Percentiles rank a stretch among this genome's conserved stretches.
These are phyloP conservation scores for Boletus vinaceobasis DNA, from an alignment of 768 basidiomycete genomes.

Conservation along the genomic window DNA sequence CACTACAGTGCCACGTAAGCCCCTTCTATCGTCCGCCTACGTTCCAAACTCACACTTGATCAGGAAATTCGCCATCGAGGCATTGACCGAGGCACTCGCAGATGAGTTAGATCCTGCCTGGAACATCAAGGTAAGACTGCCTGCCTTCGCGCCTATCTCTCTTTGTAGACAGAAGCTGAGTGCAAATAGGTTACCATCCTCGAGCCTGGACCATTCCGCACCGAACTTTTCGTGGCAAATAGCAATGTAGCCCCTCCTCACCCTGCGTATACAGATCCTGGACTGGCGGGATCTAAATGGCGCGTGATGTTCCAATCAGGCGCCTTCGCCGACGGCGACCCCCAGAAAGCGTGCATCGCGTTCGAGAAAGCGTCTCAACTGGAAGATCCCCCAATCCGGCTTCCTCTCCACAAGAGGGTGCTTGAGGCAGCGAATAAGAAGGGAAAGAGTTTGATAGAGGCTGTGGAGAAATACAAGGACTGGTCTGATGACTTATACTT, in stretches of 20 bases:
- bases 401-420: constrained; percentile 14
- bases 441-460: constrained; percentile 11
- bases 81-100: constrained; percentile 21
- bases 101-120: constrained; percentile 11
- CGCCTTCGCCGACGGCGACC: constrained; percentile 4
- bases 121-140: constrained; percentile 19
- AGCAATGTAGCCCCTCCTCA: neutral
- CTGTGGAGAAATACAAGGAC: constrained; percentile 15
- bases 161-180: neutral
- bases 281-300: constrained; percentile 8
- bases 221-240: neutral
- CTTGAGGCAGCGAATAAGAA: constrained; percentile 6
- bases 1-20: constrained; percentile 29
- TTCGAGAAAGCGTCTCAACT: constrained; percentile 19
- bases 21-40: neutral
- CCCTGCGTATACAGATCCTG: constrained; percentile 16
- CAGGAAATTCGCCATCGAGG: constrained; percentile 29
- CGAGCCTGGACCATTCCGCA: constrained; percentile 21
- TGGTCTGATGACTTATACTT: constrained; percentile 15
- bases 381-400: constrained; percentile 20
- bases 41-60: neutral
- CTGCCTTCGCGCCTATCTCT: neutral
- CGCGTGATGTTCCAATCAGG: neutral
- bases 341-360: constrained; percentile 18
- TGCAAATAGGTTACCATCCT: constrained; percentile 19